Conservation (phyloP, 441 rosid genomes). For the Syzygium malaccense region DNA sequence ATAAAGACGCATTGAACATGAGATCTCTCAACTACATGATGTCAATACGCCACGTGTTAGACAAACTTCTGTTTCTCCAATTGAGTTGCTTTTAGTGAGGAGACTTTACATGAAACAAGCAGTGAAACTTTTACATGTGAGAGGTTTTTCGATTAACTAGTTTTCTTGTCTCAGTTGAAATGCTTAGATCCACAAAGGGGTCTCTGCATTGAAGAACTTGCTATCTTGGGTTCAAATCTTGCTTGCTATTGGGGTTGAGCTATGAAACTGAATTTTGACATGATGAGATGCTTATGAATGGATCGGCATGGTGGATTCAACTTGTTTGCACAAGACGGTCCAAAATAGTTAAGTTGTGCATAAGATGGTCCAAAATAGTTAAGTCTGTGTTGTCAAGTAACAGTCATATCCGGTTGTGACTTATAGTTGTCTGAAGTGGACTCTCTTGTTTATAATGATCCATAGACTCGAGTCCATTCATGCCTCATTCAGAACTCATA, state of each 20-base stretch:
- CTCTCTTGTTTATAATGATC: background rate
- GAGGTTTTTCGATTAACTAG: background rate
- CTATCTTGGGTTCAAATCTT: background rate
- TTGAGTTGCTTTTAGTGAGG: background rate
- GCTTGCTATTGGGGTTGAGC: background rate
- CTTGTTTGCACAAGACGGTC: background rate
- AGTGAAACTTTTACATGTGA: background rate
- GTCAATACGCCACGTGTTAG: background rate
- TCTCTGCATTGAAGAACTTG: background rate
- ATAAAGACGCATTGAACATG: background rate
- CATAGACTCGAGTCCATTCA: background rate
- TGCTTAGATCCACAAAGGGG: background rate
- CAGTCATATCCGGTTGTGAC: background rate
- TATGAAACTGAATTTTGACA: background rate
- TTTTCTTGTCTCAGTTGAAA: background rate
- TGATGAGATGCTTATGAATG: background rate
- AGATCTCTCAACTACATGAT: background rate
- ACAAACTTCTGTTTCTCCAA: background rate
- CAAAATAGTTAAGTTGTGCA: background rate
- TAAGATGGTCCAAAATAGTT: background rate
- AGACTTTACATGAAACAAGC: background rate
- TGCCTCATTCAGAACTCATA: background rate
- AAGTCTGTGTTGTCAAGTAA: background rate
- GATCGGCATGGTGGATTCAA: background rate
- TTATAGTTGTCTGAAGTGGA: background rate